Percentiles rank a stretch among this genome's conserved stretches.
Conservation (phyloP, 176 grass and related monocot genomes). For the Musa troglodytarum region DNA sequence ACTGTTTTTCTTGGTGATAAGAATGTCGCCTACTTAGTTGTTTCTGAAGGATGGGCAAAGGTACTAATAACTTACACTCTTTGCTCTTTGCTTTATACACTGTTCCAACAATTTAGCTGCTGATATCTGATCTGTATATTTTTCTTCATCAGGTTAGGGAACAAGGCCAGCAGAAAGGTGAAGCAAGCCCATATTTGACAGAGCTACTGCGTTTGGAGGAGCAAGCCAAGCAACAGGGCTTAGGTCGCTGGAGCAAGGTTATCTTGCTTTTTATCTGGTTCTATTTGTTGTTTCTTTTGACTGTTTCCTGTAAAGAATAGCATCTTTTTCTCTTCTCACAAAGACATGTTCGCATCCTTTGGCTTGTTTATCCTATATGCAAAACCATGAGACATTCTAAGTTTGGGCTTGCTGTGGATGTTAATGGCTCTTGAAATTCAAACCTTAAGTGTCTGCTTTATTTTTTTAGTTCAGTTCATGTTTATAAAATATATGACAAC, state of each 20-base stretch:
- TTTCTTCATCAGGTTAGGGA: slow-evolving; percentile 47
- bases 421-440: not conserved
- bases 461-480: not conserved
- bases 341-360: not conserved
- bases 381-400: too few relatives aligned
- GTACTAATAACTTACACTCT: slow-evolving; percentile 22
- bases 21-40: slow-evolving; percentile 62
- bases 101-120: not conserved
- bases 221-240: slow-evolving; percentile 73
- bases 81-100: not conserved
- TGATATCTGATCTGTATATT: not conserved
- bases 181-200: slow-evolving; percentile 51
- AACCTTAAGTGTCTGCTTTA: too few relatives aligned
- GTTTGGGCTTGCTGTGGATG: not conserved
- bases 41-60: slow-evolving; percentile 91
- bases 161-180: slow-evolving; percentile 59
- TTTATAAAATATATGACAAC: not conserved
- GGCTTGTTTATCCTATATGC: too few relatives aligned
- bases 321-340: too few relatives aligned
- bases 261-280: slow-evolving; percentile 8
- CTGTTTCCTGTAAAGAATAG: slow-evolving; percentile 1
- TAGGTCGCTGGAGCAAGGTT: slow-evolving; percentile 96
- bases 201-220: slow-evolving; percentile 72
- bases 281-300: not conserved
- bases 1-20: slow-evolving; percentile 84